These are phyloP conservation scores for Globisporangium recalcitrans DNA, from an alignment of 352 stramenopile genomes.

Conservation along the genomic window DNA sequence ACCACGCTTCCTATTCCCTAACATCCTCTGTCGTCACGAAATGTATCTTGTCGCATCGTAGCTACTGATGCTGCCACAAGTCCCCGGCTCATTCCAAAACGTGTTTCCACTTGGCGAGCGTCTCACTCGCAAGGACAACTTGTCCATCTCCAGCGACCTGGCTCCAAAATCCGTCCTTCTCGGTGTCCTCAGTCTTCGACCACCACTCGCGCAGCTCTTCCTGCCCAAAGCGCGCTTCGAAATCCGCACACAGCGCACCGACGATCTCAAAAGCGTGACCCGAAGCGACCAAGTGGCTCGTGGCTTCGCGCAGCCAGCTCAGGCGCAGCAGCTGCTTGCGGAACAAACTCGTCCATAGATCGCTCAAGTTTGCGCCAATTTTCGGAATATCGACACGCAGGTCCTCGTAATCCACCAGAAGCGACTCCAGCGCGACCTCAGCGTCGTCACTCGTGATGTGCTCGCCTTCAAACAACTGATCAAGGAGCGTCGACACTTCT, in stretches of 20 bases:
- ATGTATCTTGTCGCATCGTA: neutral
- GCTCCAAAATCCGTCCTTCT: constrained; percentile 27
- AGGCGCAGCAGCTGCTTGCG: constrained; percentile 39
- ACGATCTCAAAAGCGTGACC: constrained; percentile 51
- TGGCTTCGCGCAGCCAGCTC: constrained; percentile 31
- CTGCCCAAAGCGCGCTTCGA: constrained; percentile 25
- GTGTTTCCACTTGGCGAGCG: constrained; percentile 19
- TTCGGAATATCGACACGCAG: constrained; percentile 71
- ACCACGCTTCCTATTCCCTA: neutral
- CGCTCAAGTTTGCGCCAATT: constrained; percentile 46
- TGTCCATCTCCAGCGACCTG: constrained; percentile 1
- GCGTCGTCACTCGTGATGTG: constrained; percentile 46
- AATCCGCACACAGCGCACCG: constrained; percentile 30
- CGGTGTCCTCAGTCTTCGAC: constrained; percentile 26
- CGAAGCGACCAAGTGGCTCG: constrained; percentile 20
- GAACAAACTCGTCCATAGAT: constrained; percentile 62
- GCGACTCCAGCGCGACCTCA: constrained; percentile 44
- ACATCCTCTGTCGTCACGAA: neutral
- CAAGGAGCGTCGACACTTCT: constrained; percentile 37
- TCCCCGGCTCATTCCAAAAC: constrained; percentile 13
- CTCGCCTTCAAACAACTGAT: constrained; percentile 35
- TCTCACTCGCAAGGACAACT: neutral
- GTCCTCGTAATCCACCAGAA: constrained; percentile 69
- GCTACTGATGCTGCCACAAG: neutral
- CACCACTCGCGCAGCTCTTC: constrained; percentile 53